Base-by-base conservation (phyloP, 768 basidiomycete genomes). In the Cyclocybe cylindracea region DNA sequence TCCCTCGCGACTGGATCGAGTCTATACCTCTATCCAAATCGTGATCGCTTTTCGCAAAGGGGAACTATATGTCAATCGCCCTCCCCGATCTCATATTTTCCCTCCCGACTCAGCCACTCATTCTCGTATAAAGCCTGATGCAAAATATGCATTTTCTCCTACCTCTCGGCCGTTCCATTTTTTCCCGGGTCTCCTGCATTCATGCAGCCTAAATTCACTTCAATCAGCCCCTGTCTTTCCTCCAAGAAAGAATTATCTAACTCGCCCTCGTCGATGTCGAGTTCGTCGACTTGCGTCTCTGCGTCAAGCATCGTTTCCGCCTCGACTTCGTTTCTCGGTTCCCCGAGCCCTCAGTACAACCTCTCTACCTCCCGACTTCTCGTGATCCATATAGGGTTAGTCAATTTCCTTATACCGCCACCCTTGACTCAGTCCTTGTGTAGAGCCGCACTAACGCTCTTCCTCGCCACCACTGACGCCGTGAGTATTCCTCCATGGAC, bases 391-490 rank as follows among this genome's bases (percentile, higher is more conserved):
- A 75, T 88, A 55, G 89, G 89, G 89, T 89, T 68, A 53, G 66
- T 52, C 29, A 6, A 37, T n/a, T 42, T 40, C 46, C 49, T 54
- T 37, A 43, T 50, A 39, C 49, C 37, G 19, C 46, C 38, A 52
- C 53, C 48, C 39, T 46, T 44, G 36, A 47, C 34, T 39, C 35
- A 36, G 37, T 13, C 31, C 29, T 32, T 31, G n/a, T 40, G 14
- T 62, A 92, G 91, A 41, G 87, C 89, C 35, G 90, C 89, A 4
- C 67, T 93, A 69, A 78, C 90, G 8, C 66, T 93, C 49, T 94
- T 94, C 67, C 83, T 94, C 9, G 91, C 91, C 2, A 94, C 91
- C 9, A 93, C 91, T 5, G 91, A 93, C 67, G 82, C 88, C 44
- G 91, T 92, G 63, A 55, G 85, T 44, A 7, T 14, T 10, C 39